Evolutionary conservation across 2,329 filamentous ascomycete genomes (phyloP).

Genomic region (Cytospora leucostoma): DNA sequence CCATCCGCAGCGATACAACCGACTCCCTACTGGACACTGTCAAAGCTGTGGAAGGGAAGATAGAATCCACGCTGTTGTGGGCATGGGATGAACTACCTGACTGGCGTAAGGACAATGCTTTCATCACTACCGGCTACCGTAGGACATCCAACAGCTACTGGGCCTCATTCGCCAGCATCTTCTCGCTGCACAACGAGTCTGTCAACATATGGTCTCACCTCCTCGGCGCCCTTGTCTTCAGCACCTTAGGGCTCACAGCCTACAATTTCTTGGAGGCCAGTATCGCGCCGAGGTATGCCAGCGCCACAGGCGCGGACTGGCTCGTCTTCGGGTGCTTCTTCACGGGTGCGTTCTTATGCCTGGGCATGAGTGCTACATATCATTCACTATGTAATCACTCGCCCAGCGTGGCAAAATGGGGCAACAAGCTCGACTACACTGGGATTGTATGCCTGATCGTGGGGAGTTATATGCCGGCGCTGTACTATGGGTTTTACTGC

Average conservation of each 20-base stretch:
- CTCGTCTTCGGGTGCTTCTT: conserved; percentile 79
- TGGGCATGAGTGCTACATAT: conserved; percentile 82
- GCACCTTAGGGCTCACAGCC: conserved; percentile 42
- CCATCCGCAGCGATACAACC: conserved; percentile 28
- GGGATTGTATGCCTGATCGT: conserved; percentile 92
- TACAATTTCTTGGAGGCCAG: conserved; percentile 52
- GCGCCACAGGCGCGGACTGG: conserved; percentile 64
- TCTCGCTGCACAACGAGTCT: conserved; percentile 59
- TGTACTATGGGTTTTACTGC: conserved; percentile 86
- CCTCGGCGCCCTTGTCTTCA: conserved; percentile 64
- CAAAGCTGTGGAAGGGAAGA: conserved; percentile 42
- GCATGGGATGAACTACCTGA: conserved; percentile 59
- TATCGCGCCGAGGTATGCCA: conserved; percentile 66
- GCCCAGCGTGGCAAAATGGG: conserved; percentile 72
- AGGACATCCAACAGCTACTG: conserved; percentile 50
- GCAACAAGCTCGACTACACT: conserved; percentile 92
- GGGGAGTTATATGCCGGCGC: conserved; percentile 83
- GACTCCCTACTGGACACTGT: conserved; percentile 31
- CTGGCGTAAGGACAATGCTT: conserved; percentile 63
- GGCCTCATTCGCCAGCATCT: conserved; percentile 49
- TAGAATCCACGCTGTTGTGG: conserved; percentile 47
- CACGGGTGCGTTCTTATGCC: conserved; percentile 67
- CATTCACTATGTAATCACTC: conserved; percentile 88
- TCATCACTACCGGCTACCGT: conserved; percentile 57
- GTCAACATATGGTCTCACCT: conserved; percentile 66